These are phyloP conservation scores for Coemansia sp. DNA, from an alignment of 192 early-diverging fungal genomes.

Conservation along the genomic window DNA sequence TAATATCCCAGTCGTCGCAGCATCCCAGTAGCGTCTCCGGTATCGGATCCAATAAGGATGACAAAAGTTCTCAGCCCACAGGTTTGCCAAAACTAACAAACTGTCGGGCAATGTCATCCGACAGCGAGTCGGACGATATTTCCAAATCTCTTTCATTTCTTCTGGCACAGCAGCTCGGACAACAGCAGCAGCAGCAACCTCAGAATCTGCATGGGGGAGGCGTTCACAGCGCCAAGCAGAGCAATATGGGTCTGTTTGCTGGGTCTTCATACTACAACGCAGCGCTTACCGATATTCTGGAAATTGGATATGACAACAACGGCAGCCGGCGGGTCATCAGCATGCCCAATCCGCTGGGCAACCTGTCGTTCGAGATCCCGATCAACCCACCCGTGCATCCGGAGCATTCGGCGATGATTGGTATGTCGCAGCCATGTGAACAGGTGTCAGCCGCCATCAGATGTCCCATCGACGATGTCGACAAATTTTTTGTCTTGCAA, in stretches of 20 bases:
- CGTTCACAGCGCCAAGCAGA: not conserved
- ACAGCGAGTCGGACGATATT: constrained; percentile 45
- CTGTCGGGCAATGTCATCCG: constrained; percentile 10
- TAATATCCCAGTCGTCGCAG: constrained; percentile 18
- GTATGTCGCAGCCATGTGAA: not conserved
- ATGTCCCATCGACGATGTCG: constrained; percentile 13
- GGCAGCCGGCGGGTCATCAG: constrained; percentile 43
- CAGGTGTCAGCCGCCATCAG: not conserved
- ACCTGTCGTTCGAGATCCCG: constrained; percentile 43
- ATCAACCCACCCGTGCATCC: constrained; percentile 37
- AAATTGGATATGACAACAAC: constrained; percentile 33
- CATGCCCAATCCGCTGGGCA: constrained; percentile 53
- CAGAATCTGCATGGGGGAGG: not conserved
- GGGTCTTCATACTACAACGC: constrained; percentile 3
- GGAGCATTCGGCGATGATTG: not conserved
- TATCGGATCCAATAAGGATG: not conserved
- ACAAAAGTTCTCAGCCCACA: not conserved
- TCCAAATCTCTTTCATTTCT: constrained; percentile 39
- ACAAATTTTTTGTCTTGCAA: not conserved
- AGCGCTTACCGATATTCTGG: constrained; percentile 30
- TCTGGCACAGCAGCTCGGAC: constrained; percentile 31
- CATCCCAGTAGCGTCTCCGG: not conserved
- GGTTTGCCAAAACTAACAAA: not conserved
- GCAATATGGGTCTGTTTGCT: not conserved
- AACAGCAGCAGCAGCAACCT: constrained; percentile 6